Percentiles rank a stretch among this genome's conserved stretches.
Evolutionary conservation across 2,329 filamentous ascomycete species (phyloP).

Genomic region (Penicillium sclerotiorum): DNA sequence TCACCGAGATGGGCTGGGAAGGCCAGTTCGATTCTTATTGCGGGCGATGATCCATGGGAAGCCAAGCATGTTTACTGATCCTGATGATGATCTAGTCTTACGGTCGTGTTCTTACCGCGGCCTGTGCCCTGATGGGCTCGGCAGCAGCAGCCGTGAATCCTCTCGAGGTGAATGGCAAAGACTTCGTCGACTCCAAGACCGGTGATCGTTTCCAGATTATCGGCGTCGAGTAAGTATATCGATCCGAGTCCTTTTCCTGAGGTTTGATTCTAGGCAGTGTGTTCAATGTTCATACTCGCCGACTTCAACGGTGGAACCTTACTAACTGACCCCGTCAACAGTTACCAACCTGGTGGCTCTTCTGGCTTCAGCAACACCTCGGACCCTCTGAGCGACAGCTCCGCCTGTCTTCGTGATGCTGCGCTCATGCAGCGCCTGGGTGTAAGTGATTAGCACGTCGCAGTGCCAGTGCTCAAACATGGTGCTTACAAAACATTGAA

Average conservation of each 20-base stretch:
- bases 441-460: slow-evolving; percentile 38
- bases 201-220: slow-evolving; percentile 64
- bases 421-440: slow-evolving; percentile 65
- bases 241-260: no score
- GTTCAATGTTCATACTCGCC: no score
- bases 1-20: neutral
- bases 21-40: neutral
- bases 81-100: slow-evolving; percentile 25
- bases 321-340: slow-evolving; percentile 29
- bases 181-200: slow-evolving; percentile 63
- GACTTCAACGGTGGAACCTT: no score
- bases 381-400: slow-evolving; percentile 62
- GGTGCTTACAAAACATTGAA: no score
- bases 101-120: slow-evolving; percentile 40
- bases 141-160: slow-evolving; percentile 57
- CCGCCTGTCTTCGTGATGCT: slow-evolving; percentile 63
- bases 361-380: slow-evolving; percentile 56
- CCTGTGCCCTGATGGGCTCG: slow-evolving; percentile 48
- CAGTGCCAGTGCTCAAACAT: neutral
- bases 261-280: no score
- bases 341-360: slow-evolving; percentile 65
- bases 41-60: neutral
- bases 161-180: slow-evolving; percentile 59
- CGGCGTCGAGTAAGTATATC: slow-evolving; percentile 59
- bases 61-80: neutral